Evolutionary conservation across 305 asterid genomes (phyloP).

Genomic region (Caryopteris hybrid): DNA sequence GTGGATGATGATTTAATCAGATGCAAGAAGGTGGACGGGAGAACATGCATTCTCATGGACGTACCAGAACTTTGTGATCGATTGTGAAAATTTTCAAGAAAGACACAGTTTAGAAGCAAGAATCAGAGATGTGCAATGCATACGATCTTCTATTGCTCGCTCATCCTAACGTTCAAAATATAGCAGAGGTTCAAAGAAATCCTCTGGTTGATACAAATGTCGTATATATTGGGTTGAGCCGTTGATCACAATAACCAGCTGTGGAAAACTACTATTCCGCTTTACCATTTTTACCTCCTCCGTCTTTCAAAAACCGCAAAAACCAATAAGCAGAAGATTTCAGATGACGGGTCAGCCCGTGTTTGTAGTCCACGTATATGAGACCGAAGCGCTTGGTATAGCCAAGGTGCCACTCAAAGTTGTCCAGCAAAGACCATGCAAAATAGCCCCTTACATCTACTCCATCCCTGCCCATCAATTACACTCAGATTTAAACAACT

Average conservation of each 20-base stretch:
- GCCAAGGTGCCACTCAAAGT: conserved; percentile 62
- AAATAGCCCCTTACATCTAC: conserved; percentile 60
- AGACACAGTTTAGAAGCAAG: no score
- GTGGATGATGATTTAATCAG: no score
- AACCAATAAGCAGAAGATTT: conserved; percentile 64
- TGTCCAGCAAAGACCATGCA: conserved; percentile 65
- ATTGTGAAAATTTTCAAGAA: no score
- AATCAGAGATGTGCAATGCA: no score
- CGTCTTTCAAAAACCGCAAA: conserved; percentile 34
- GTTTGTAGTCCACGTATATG: conserved; percentile 44
- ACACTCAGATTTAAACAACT: background rate
- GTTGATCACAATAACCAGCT: background rate
- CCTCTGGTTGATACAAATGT: background rate
- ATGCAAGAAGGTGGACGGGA: no score
- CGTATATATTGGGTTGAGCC: background rate
- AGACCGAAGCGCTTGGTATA: conserved; percentile 55
- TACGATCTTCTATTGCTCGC: no score
- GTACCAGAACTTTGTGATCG: no score
- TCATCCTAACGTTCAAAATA: no score
- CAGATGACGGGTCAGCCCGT: conserved; percentile 35
- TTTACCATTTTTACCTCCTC: conserved; percentile 26
- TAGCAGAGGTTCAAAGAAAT: no score
- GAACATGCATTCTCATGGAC: no score
- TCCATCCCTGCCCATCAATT: conserved; percentile 38
- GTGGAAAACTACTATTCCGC: conserved; percentile 21